phyloP scores from a whole-genome alignment of 2,329 filamentous ascomycete species.

The Pezicula carpinea region DNA sequence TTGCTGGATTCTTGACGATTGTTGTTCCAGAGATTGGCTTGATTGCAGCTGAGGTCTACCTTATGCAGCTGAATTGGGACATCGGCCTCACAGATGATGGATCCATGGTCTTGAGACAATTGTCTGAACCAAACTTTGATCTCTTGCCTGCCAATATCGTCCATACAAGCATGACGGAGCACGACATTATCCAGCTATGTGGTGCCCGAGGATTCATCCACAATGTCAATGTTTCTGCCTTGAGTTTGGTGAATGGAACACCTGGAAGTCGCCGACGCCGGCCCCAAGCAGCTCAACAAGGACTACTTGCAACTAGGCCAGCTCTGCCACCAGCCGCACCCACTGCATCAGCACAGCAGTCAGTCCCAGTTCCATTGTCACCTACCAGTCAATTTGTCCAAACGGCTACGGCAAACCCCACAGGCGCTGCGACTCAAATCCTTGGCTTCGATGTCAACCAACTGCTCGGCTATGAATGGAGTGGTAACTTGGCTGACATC shows the following conservation, averaged over 20 bases:
- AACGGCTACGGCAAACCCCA: not conserved
- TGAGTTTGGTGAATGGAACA: constrained; percentile 3
- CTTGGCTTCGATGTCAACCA: constrained; percentile 6
- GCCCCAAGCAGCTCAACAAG: constrained; percentile 8
- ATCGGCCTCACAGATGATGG: constrained; percentile 7
- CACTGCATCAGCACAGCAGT: not conserved
- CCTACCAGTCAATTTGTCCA: not conserved
- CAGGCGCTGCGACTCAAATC: not conserved
- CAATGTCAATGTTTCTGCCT: not conserved
- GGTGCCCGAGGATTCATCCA: constrained; percentile 14
- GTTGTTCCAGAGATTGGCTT: constrained; percentile 16
- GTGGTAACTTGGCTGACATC: constrained; percentile 15
- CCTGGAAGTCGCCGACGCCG: not conserved
- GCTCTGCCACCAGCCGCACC: not conserved
- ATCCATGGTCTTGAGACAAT: constrained; percentile 11
- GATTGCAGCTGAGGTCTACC: constrained; percentile 13
- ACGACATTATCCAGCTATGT: constrained; percentile 18
- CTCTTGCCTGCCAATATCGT: constrained; percentile 12
- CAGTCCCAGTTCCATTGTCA: not conserved
- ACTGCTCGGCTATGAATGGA: constrained; percentile 10
- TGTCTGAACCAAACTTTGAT: constrained; percentile 9
- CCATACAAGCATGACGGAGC: constrained; percentile 16
- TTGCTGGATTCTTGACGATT: constrained; percentile 12
- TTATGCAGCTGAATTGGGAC: constrained; percentile 18
- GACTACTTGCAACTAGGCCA: constrained; percentile 12